Evolutionary conservation across 139 green algal genomes (phyloP).

Genomic region (Chlamydomonas sp.): DNA sequence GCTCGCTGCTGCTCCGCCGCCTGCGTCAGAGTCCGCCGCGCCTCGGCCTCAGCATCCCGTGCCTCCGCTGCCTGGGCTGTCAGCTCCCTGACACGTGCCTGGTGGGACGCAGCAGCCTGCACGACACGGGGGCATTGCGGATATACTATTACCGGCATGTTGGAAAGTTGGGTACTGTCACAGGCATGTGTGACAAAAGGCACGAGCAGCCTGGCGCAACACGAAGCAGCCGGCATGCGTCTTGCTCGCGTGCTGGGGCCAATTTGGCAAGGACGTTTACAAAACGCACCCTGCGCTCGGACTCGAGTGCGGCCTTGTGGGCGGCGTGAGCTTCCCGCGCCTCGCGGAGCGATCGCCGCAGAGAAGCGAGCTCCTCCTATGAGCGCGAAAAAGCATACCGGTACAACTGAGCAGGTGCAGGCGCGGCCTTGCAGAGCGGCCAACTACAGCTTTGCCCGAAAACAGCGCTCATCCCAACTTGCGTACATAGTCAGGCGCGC

Average conservation of each 20-base stretch:
- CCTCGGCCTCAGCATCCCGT: background rate
- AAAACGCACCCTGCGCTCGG: background rate
- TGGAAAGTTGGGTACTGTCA: no score
- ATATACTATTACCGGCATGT: no score
- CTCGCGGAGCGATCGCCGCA: background rate
- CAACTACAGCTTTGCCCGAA: no score
- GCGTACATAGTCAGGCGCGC: no score
- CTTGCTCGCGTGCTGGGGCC: no score
- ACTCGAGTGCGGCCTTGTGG: background rate
- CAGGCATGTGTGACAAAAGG: no score
- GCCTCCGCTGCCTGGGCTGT: background rate
- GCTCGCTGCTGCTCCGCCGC: background rate
- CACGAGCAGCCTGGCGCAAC: no score
- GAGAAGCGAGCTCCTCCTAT: conserved; percentile 3
- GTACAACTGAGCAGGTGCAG: background rate
- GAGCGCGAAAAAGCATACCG: background rate
- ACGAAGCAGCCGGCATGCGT: no score
- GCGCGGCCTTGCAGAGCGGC: no score
- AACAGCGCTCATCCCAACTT: no score
- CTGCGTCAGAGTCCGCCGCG: background rate
- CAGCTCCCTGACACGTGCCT: conserved; percentile 1
- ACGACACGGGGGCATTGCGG: no score
- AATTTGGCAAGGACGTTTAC: no score
- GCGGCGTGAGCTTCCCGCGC: background rate
- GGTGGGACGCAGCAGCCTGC: background rate